These are phyloP conservation scores for Astraeus odoratus DNA, from an alignment of 768 basidiomycete genomes.

Conservation along the genomic window DNA sequence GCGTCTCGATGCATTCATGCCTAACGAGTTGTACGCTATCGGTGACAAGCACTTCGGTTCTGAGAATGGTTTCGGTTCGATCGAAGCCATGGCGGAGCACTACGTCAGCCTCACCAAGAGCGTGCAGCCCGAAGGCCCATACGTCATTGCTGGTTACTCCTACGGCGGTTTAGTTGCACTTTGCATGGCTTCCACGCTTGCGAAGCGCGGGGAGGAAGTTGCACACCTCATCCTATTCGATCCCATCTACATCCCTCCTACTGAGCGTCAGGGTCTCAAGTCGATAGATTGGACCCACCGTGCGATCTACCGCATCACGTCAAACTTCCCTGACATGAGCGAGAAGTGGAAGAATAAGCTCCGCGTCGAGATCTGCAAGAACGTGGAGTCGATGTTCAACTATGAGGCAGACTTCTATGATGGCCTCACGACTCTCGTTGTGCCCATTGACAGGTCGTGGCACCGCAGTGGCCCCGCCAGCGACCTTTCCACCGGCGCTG, in stretches of 20 bases:
- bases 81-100: constrained; percentile 27
- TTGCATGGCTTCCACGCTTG: constrained; percentile 20
- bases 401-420: constrained; percentile 22
- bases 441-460: constrained; percentile 27
- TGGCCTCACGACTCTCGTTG: constrained; percentile 18
- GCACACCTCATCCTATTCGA: constrained; percentile 23
- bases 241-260: constrained; percentile 22
- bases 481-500: constrained; percentile 23
- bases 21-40: constrained; percentile 27
- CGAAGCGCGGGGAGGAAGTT: constrained; percentile 17
- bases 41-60: constrained; percentile 27
- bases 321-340: constrained; percentile 27
- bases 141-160: constrained; percentile 21
- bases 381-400: constrained; percentile 27
- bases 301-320: constrained; percentile 22
- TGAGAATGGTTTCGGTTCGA: constrained; percentile 20
- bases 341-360: constrained; percentile 26
- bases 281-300: constrained; percentile 25
- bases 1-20: constrained; percentile 27
- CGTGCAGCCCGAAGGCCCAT: constrained; percentile 22
- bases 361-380: constrained; percentile 26
- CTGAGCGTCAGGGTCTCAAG: constrained; percentile 23
- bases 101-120: constrained; percentile 24
- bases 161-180: constrained; percentile 25
- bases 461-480: constrained; percentile 23